Conservation (phyloP, 371 early-diverging fungal species). For the Mortierella sp. region DNA sequence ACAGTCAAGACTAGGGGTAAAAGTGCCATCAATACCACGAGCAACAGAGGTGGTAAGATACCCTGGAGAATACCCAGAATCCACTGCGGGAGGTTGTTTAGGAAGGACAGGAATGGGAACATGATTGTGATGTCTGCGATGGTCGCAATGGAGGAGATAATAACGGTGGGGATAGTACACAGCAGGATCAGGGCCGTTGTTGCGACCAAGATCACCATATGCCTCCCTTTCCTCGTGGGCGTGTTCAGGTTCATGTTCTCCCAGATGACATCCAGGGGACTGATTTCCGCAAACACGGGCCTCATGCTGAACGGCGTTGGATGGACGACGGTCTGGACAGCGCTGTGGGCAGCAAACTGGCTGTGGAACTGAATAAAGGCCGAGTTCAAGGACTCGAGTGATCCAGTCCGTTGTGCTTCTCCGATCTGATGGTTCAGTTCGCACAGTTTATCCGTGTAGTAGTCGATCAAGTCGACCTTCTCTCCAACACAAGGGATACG, state of each 20-base stretch:
- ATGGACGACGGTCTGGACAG: slow-evolving; percentile 78
- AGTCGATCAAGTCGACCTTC: slow-evolving; percentile 78
- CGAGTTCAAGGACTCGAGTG: slow-evolving; percentile 60
- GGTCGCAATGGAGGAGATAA: slow-evolving; percentile 73
- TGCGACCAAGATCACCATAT: slow-evolving; percentile 59
- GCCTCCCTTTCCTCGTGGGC: slow-evolving; percentile 67
- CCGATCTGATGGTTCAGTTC: slow-evolving; percentile 66
- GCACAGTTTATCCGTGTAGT: slow-evolving; percentile 64
- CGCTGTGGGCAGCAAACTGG: slow-evolving; percentile 86
- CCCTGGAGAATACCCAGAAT: slow-evolving; percentile 80
- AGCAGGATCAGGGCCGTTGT: slow-evolving; percentile 71
- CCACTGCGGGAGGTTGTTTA: slow-evolving; percentile 41
- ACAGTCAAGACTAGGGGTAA: slow-evolving; percentile 78
- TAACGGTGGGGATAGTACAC: slow-evolving; percentile 78
- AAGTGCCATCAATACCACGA: slow-evolving; percentile 77
- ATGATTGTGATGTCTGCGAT: slow-evolving; percentile 34
- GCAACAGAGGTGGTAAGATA: slow-evolving; percentile 78
- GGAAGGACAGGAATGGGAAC: slow-evolving; percentile 56
- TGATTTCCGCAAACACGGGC: slow-evolving; percentile 69
- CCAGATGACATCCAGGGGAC: slow-evolving; percentile 87
- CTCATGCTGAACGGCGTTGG: slow-evolving; percentile 76
- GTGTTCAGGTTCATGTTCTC: slow-evolving; percentile 76
- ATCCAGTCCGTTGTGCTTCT: slow-evolving; percentile 46
- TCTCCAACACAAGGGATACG: slow-evolving; percentile 64
- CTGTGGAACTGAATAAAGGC: slow-evolving; percentile 87